Percentiles rank a stretch among this genome's conserved stretches.
These are phyloP conservation scores for Bretschneidera sinensis DNA, from an alignment of 345 rosid species.

Conservation along the genomic window DNA sequence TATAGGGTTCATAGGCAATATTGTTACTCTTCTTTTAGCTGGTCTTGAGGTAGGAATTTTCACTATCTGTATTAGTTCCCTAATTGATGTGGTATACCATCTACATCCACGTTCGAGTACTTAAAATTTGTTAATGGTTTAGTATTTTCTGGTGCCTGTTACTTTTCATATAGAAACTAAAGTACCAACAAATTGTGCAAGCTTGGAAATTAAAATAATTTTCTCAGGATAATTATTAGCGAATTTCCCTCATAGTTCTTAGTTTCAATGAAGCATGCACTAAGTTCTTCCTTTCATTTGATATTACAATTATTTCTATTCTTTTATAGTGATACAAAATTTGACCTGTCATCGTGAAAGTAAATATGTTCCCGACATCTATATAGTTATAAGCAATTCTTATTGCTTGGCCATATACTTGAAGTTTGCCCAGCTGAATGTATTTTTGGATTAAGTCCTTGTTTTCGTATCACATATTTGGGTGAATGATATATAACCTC, in stretches of 20 bases:
- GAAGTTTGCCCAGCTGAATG: background rate
- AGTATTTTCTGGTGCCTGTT: constrained; percentile 1
- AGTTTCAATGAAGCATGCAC: too few species aligned
- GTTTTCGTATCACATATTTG: constrained; percentile 1
- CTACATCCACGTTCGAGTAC: constrained; percentile 13
- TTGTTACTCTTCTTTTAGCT: constrained; percentile 83
- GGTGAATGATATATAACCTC: constrained; percentile 1
- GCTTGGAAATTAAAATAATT: background rate
- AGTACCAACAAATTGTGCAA: constrained; percentile 2
- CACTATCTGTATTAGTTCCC: constrained; percentile 97
- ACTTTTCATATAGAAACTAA: background rate
- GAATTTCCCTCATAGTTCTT: too few species aligned
- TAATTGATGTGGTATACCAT: constrained; percentile 90
- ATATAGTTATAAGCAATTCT: background rate
- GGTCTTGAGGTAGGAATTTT: constrained; percentile 97
- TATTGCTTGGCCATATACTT: background rate
- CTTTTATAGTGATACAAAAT: too few species aligned
- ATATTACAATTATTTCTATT: too few species aligned
- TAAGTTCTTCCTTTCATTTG: too few species aligned
- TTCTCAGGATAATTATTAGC: too few species aligned
- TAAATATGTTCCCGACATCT: background rate
- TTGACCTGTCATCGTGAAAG: too few species aligned
- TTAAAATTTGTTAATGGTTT: background rate
- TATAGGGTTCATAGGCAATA: constrained; percentile 91
- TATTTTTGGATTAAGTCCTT: constrained; percentile 1